A percentile compares a stretch with the other conserved stretches of the same genome.
Evolutionary conservation across 176 grass and related monocot genomes (phyloP).

Genomic region (Paspalum notatum): DNA sequence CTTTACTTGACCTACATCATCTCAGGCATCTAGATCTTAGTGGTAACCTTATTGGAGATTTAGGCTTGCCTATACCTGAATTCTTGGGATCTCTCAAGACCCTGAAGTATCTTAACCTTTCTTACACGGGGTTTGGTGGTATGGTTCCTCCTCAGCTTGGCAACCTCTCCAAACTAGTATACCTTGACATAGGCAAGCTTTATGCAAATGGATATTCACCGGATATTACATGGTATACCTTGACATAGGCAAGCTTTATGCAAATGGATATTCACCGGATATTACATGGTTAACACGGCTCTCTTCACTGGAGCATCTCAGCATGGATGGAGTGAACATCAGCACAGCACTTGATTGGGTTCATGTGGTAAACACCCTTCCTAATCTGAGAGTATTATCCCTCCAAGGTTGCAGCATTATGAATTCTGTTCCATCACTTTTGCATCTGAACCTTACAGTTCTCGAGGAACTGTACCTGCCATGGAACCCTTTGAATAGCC

Average conservation of each 20-base stretch:
- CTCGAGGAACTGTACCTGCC: constrained; percentile 26
- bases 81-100: constrained; percentile 39
- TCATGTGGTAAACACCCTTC: constrained; percentile 27
- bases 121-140: not conserved
- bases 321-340: constrained; percentile 9
- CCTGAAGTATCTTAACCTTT: constrained; percentile 40
- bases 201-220: not conserved
- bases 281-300: constrained; percentile 35
- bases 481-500: not conserved
- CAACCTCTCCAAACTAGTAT: constrained; percentile 31
- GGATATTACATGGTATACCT: constrained; percentile 25
- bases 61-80: not conserved
- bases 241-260: not conserved
- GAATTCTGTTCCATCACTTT: not conserved
- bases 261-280: not conserved
- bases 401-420: not conserved
- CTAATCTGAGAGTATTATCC: constrained; percentile 7
- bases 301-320: constrained; percentile 26
- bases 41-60: not conserved
- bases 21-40: constrained; percentile 39
- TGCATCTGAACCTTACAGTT: constrained; percentile 31
- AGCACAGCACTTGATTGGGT: constrained; percentile 10
- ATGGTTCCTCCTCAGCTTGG: constrained; percentile 38
- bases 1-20: constrained; percentile 27
- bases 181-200: constrained; percentile 11